These are phyloP conservation scores for Paraconiothyrium sp. DNA, from an alignment of 2,329 filamentous ascomycete species.

Conservation along the genomic window DNA sequence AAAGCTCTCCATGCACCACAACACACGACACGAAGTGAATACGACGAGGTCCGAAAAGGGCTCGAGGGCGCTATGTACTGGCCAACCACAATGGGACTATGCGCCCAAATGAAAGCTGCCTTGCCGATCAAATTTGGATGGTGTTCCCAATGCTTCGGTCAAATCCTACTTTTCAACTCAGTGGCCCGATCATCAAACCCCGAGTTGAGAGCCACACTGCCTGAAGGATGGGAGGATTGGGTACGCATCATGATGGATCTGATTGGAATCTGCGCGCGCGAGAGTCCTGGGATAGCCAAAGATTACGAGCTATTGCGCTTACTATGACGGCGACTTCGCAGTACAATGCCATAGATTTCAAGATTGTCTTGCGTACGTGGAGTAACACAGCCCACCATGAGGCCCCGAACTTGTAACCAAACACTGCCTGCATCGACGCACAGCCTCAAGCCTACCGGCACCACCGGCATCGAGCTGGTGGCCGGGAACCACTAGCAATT, in stretches of 20 bases:
- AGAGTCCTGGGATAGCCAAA: slow-evolving; percentile 48
- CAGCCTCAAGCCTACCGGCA: slow-evolving; percentile 3
- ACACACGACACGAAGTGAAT: slow-evolving; percentile 43
- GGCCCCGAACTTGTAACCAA: not conserved
- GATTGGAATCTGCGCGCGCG: slow-evolving; percentile 42
- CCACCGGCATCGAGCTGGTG: not conserved
- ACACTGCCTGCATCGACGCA: not conserved
- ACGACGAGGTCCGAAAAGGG: slow-evolving; percentile 39
- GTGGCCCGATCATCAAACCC: slow-evolving; percentile 40
- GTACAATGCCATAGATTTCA: not conserved
- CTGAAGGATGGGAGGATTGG: slow-evolving; percentile 48
- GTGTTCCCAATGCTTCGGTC: slow-evolving; percentile 50
- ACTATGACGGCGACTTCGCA: slow-evolving; percentile 28
- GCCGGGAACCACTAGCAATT: not conserved
- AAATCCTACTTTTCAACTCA: slow-evolving; percentile 46
- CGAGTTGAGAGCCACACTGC: slow-evolving; percentile 43
- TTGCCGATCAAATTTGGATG: slow-evolving; percentile 51
- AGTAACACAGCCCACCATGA: not conserved
- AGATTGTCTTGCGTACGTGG: not conserved
- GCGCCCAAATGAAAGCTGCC: slow-evolving; percentile 47
- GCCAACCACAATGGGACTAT: slow-evolving; percentile 49
- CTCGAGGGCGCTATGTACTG: slow-evolving; percentile 48
- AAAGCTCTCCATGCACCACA: slow-evolving; percentile 47
- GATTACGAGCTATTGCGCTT: slow-evolving; percentile 46
- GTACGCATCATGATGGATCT: slow-evolving; percentile 48